Conservation (phyloP, 305 asterid genomes). For the Fraxinus paxiana region DNA sequence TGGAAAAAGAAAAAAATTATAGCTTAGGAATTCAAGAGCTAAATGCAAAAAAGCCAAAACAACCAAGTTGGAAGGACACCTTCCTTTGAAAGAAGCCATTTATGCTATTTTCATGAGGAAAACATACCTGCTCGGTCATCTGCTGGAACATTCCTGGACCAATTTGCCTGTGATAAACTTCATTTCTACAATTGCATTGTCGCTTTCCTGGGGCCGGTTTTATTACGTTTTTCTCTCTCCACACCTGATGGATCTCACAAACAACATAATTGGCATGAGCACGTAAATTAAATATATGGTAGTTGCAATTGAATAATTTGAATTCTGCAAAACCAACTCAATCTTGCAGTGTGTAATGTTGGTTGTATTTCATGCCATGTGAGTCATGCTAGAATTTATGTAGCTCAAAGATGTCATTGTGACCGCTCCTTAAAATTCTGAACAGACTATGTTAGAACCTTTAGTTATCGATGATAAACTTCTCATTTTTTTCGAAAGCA, state of each 20-base stretch:
- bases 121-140: conserved; percentile 90
- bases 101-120: conserved; percentile 7
- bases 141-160: conserved; percentile 99
- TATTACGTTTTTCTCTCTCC: conserved; percentile 88
- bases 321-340: neutral
- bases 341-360: neutral
- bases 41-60: conserved; percentile 1
- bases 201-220: conserved; percentile 97
- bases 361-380: neutral
- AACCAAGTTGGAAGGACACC: neutral
- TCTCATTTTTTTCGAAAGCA: neutral
- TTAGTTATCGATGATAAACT: neutral
- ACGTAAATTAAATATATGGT: conserved; percentile 7
- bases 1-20: conserved; percentile 30
- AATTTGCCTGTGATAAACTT: conserved; percentile 96
- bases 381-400: neutral
- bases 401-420: neutral
- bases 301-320: neutral
- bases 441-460: neutral
- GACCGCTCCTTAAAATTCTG: neutral
- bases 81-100: neutral
- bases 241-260: conserved; percentile 51
- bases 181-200: conserved; percentile 93
- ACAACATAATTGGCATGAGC: neutral
- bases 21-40: neutral